Evolutionary conservation across 345 rosid species (phyloP), one percentile per base, ranked within the genome.

Genomic region (Garcia nutans): DNA sequence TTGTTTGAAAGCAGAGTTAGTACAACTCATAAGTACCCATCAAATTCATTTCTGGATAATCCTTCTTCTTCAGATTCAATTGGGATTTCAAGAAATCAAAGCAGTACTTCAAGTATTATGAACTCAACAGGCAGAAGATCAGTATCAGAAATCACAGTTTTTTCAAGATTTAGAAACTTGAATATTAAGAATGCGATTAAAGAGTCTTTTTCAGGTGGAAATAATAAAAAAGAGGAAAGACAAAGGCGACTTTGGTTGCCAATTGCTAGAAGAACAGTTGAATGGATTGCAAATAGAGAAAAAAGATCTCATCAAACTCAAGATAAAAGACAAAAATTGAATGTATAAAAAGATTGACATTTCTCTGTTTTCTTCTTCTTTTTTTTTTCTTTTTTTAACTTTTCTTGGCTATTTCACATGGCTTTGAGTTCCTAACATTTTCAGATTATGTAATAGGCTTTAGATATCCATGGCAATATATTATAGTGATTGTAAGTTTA

Each of bases 241-340:
- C 77, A 60, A 62, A 84, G 91, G 82, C 72, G 83, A 72, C 73
- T 85, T 69, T 93, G 97, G 97, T 72, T 93, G 80, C 92, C 93
- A 16, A 93, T 93, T 76, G 96, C 93, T 8, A 82, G 84, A 82
- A 91, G 84, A 77, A 91, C 96, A 17, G 89, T 88, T 79, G 87
- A 86, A 45, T 87, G 97, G 97, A 89, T 88, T 84, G 94, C 88
- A 44, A 85, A 85, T 72, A 88, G 91, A 82, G 93, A 91, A 58
- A 79, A 16, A 60, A 91, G 78, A 74, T 68, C 81, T 70, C 78
- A 65, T 47, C 86, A 83, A 37, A 64, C 75, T 49, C 50, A 47
- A 2, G 69, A 73, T 68, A 45, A 60, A 49, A 70, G 23, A 74
- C 78, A 72, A 70, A 66, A 83, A 50, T 71, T 84, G 67, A 58